Percentiles rank a stretch among this genome's conserved stretches.
Conservation (phyloP, 805 yeast genomes). For the Ogataea henricii region DNA sequence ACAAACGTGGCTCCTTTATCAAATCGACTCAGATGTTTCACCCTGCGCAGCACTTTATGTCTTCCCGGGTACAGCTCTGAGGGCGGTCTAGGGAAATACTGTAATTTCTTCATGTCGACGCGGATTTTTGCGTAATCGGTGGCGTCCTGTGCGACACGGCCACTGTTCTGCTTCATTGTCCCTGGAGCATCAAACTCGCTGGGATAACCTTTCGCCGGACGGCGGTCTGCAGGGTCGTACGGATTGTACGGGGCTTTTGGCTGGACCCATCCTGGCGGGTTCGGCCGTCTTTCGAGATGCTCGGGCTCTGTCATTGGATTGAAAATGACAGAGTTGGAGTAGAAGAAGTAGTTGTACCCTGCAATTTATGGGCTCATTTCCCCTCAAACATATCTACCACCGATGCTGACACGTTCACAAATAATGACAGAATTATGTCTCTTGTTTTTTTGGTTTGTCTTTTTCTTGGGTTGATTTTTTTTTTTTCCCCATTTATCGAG, state of each 20-base stretch:
- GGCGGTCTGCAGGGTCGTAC: conserved; percentile 70
- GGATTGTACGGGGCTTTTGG: conserved; percentile 88
- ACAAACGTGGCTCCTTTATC: conserved; percentile 62
- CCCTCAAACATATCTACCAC: neutral
- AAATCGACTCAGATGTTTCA: conserved; percentile 53
- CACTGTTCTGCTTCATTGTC: conserved; percentile 46
- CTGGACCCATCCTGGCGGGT: conserved; percentile 77
- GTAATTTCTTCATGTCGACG: conserved; percentile 70
- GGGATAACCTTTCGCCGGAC: conserved; percentile 87
- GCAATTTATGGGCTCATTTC: neutral
- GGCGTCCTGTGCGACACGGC: conserved; percentile 59
- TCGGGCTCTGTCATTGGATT: neutral
- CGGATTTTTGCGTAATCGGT: conserved; percentile 67
- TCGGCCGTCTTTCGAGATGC: conserved; percentile 58
- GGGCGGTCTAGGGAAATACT: conserved; percentile 77
- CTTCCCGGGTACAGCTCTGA: conserved; percentile 79
- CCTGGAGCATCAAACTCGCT: conserved; percentile 76
- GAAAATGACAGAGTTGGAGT: neutral
- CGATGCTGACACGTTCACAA: neutral
- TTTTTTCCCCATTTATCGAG: no score
- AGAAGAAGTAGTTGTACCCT: neutral
- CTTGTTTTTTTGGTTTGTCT: no score
- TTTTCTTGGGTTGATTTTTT: no score
- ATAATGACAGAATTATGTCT: neutral
- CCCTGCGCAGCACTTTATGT: conserved; percentile 65